Evolutionary conservation across 1,284 basidiomycete genomes (phyloP).

Genomic region (Lentinula novae-zelandiae): DNA sequence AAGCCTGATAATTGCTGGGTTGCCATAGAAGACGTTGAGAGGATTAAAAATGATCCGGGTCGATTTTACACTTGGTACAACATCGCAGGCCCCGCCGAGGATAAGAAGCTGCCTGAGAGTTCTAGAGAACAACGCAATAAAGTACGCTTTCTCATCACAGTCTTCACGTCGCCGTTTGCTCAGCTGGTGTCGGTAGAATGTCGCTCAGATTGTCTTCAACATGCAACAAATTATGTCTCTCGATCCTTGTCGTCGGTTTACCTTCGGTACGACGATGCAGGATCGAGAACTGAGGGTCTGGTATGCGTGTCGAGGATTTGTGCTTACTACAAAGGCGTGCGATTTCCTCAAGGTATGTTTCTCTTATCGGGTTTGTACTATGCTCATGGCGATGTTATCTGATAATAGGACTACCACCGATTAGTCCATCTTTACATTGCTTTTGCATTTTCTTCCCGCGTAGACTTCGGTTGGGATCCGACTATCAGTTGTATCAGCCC

Average conservation of each 20-base stretch:
- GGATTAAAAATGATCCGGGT: too few species aligned
- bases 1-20: too few species aligned
- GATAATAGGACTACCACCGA: neutral
- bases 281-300: neutral
- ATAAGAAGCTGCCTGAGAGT: too few species aligned
- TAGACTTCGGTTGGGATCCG: neutral
- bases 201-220: neutral
- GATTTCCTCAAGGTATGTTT: neutral
- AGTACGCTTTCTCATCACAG: too few species aligned
- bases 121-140: too few species aligned
- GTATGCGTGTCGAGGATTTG: neutral
- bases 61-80: too few species aligned
- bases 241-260: neutral
- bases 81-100: too few species aligned
- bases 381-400: neutral
- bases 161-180: neutral
- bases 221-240: neutral
- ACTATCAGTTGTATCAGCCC: neutral
- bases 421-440: neutral
- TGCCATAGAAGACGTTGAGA: too few species aligned
- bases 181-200: neutral
- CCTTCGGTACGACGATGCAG: neutral
- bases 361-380: neutral
- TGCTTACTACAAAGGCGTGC: neutral
- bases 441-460: neutral